Conservation (phyloP, 176 grass and related monocot genomes). For the Avena sativa region DNA sequence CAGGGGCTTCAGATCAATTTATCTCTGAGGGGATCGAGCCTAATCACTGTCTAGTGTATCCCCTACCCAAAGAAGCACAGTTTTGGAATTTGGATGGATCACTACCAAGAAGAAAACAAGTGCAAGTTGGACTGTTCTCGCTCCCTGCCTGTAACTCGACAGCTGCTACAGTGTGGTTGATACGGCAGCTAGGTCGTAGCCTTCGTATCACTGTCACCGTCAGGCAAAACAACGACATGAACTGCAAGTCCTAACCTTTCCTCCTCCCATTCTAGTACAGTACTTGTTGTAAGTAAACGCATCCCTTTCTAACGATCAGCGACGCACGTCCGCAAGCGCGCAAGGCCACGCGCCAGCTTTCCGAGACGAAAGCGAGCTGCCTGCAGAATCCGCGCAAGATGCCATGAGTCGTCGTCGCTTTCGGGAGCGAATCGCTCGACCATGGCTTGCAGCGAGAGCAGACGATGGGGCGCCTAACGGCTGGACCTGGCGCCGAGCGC, state of each 20-base stretch:
- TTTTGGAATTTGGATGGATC: neutral
- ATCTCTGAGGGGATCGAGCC: neutral
- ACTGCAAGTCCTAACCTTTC: conserved; percentile 17
- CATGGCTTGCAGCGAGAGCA: neutral
- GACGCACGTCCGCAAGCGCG: conserved; percentile 1
- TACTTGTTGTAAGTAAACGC: conserved; percentile 20
- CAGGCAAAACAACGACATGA: neutral
- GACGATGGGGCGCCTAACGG: neutral
- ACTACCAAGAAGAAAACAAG: neutral
- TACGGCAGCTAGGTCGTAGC: neutral
- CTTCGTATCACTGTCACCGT: neutral
- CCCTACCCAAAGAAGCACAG: neutral
- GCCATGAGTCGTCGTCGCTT: neutral
- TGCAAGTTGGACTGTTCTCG: neutral
- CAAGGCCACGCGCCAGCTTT: conserved; percentile 34
- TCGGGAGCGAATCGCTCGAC: neutral
- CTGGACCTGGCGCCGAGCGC: neutral
- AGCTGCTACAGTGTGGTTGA: neutral
- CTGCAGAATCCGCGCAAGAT: neutral
- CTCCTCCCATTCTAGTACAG: neutral
- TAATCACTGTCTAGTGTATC: neutral
- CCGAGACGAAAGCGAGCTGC: conserved; percentile 29
- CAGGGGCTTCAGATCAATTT: neutral
- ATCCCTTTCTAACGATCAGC: neutral
- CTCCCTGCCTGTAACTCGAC: neutral